phyloP scores from a whole-genome alignment of 202 grass and related monocot genomes.

The Bolboschoenoplectus hybrid region DNA sequence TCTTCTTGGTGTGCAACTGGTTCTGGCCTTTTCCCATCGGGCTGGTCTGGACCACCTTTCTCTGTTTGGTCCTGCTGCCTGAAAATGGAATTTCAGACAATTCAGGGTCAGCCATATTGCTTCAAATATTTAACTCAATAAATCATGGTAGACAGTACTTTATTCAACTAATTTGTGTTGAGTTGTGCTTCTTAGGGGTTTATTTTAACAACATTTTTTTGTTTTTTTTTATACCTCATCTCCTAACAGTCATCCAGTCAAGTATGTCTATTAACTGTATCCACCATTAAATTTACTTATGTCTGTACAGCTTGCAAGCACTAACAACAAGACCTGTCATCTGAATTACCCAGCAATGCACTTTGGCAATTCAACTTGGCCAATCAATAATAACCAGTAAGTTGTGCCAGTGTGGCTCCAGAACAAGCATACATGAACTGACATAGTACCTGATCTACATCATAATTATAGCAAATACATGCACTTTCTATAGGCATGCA shows the following conservation, averaged over 20 bases:
- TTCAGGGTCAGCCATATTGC: not conserved
- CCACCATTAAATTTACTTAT: not conserved
- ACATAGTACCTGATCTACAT: not conserved
- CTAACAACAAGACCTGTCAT: not conserved
- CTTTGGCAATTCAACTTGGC: not conserved
- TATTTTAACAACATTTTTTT: not conserved
- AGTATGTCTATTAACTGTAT: not conserved
- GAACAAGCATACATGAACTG: not conserved
- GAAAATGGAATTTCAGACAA: conserved; percentile 24
- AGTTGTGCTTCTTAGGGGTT: not conserved
- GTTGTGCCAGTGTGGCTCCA: not conserved
- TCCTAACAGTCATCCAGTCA: not conserved
- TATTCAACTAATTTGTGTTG: not conserved
- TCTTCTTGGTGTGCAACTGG: conserved; percentile 55
- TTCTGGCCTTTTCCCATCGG: conserved; percentile 52
- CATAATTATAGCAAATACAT: not conserved
- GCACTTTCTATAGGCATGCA: conserved; percentile 2
- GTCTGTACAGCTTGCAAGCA: not conserved
- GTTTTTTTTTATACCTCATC: not conserved
- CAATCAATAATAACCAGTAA: not conserved
- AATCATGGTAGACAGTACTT: not conserved
- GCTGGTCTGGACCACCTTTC: conserved; percentile 52
- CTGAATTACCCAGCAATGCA: not conserved
- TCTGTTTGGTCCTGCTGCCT: conserved; percentile 75
- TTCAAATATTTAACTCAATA: not conserved